Evolutionary conservation across 2,329 filamentous ascomycete genomes (phyloP).

Genomic region (Claviceps monticola): DNA sequence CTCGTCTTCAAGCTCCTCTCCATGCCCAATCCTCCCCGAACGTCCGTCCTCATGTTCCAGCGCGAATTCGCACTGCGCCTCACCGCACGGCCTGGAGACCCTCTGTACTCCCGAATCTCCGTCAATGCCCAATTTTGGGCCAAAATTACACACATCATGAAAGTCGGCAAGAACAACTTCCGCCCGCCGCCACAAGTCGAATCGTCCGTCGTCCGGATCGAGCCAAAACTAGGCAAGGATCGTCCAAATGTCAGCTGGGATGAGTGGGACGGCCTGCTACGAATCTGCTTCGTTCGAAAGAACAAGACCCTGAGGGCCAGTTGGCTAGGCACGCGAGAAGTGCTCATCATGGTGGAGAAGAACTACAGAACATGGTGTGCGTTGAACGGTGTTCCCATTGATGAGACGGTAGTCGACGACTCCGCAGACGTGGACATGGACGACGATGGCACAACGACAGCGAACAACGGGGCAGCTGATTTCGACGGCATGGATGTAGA

Average conservation of each 20-base stretch:
- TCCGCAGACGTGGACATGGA: constrained; percentile 26
- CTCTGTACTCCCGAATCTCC: constrained; percentile 77
- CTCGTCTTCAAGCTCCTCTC: constrained; percentile 83
- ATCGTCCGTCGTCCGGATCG: constrained; percentile 76
- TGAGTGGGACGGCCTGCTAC: constrained; percentile 84
- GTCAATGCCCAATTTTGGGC: constrained; percentile 90
- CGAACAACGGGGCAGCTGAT: background rate
- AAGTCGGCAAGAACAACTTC: constrained; percentile 94
- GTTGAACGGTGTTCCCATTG: constrained; percentile 65
- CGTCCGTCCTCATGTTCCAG: constrained; percentile 90
- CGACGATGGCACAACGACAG: constrained; percentile 19
- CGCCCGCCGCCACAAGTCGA: constrained; percentile 89
- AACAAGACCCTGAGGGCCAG: constrained; percentile 79
- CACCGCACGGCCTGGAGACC: constrained; percentile 75
- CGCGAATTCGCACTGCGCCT: constrained; percentile 85
- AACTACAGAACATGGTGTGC: constrained; percentile 90
- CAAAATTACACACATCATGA: constrained; percentile 59
- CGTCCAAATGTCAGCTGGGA: constrained; percentile 82
- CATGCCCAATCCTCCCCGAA: constrained; percentile 66
- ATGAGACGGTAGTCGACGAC: constrained; percentile 46
- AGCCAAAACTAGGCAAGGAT: constrained; percentile 65
- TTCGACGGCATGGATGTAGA: constrained; percentile 25
- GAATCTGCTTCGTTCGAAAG: constrained; percentile 59
- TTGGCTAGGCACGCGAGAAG: constrained; percentile 67
- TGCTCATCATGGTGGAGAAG: constrained; percentile 66